Conservation (phyloP, 352 stramenopile genomes). For the Globisporangium orthogonon region DNA sequence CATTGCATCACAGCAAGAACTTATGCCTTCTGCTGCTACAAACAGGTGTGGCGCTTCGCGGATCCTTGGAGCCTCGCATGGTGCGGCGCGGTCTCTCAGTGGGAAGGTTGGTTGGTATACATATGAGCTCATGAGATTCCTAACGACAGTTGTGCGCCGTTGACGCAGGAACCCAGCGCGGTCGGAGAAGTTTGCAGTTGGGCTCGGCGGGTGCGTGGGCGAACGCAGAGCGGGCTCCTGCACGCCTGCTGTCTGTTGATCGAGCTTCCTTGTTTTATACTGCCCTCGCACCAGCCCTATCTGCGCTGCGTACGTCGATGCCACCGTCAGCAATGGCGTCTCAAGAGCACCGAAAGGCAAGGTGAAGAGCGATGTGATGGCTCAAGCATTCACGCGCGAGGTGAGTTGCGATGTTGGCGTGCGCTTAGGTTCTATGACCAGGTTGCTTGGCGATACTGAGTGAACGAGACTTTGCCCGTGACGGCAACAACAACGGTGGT, state of each 20-base stretch:
- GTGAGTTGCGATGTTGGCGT: neutral
- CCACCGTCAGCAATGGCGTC: slow-evolving; percentile 1
- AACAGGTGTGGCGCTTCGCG: slow-evolving; percentile 1
- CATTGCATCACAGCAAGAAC: neutral
- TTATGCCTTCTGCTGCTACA: neutral
- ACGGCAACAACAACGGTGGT: neutral
- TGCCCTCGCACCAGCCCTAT: neutral
- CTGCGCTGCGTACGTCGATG: slow-evolving; percentile 7
- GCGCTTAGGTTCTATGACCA: neutral
- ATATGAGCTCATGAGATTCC: neutral
- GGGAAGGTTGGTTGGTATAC: neutral
- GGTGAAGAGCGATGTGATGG: slow-evolving; percentile 31
- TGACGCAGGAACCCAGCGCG: slow-evolving; percentile 6
- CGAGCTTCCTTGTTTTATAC: neutral
- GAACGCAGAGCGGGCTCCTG: no score
- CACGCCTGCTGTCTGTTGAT: neutral
- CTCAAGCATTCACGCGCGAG: slow-evolving; percentile 30
- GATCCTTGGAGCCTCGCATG: slow-evolving; percentile 12
- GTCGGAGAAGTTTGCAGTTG: slow-evolving; percentile 8
- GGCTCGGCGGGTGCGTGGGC: slow-evolving; percentile 7
- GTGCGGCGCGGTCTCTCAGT: neutral
- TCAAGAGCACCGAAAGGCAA: slow-evolving; percentile 19
- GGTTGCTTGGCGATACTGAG: no score
- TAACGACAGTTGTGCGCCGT: neutral
- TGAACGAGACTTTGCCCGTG: no score